phyloP scores from a whole-genome alignment of 2,329 filamentous ascomycete genomes.

The Nothopassalora personata region DNA sequence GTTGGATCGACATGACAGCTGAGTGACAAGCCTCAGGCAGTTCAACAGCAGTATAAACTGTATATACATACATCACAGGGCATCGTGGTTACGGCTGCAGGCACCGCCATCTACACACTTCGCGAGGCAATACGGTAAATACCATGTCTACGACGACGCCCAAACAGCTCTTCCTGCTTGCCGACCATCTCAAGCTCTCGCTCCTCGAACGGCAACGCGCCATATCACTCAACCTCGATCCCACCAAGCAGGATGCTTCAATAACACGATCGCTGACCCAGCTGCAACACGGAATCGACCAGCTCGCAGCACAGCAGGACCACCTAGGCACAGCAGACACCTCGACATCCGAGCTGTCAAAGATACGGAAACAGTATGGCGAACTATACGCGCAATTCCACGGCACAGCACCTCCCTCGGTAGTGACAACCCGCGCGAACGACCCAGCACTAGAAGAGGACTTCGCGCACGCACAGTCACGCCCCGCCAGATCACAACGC shows the following conservation, averaged over 20 bases:
- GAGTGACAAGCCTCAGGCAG: too few species aligned
- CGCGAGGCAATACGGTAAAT: too few species aligned
- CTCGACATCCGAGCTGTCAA: slow-evolving; percentile 54
- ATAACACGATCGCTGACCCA: slow-evolving; percentile 85
- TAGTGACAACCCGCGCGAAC: slow-evolving; percentile 57
- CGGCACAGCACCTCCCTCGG: slow-evolving; percentile 50
- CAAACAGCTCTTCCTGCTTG: slow-evolving; percentile 77
- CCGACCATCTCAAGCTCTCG: slow-evolving; percentile 95
- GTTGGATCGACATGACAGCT: not conserved
- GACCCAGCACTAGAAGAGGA: slow-evolving; percentile 57
- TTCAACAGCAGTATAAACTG: not conserved
- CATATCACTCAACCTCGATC: slow-evolving; percentile 70
- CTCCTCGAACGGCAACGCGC: slow-evolving; percentile 87
- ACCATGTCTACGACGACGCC: not conserved
- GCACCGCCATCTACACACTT: not conserved
- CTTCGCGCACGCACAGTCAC: slow-evolving; percentile 56
- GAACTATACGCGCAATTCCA: slow-evolving; percentile 78
- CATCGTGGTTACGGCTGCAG: not conserved
- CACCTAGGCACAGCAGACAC: slow-evolving; percentile 56
- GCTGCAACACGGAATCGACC: slow-evolving; percentile 71
- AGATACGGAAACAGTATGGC: slow-evolving; percentile 67
- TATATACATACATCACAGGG: not conserved
- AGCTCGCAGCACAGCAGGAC: slow-evolving; percentile 60
- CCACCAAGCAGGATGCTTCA: slow-evolving; percentile 77
- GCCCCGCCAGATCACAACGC: slow-evolving; percentile 19